Percentiles rank a stretch among this genome's conserved stretches.
These are phyloP conservation scores for Coemansia erecta DNA, from an alignment of 192 early-diverging fungal genomes.

Conservation along the genomic window DNA sequence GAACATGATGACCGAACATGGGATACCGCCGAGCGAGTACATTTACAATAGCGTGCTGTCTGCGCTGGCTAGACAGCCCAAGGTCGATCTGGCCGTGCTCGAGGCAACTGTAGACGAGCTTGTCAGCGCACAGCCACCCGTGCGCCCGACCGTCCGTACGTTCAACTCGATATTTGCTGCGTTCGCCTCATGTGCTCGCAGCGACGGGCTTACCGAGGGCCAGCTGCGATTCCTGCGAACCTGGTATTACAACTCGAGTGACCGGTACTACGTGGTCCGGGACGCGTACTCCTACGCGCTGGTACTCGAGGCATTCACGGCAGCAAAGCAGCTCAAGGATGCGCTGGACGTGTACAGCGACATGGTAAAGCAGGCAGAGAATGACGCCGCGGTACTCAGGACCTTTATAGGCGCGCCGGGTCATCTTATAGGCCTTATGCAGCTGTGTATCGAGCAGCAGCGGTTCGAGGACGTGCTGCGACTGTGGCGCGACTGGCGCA, in stretches of 20 bases:
- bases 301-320: conserved; percentile 28
- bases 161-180: conserved; percentile 43
- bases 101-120: conserved; percentile 25
- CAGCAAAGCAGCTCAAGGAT: conserved; percentile 20
- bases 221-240: conserved; percentile 30
- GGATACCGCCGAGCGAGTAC: conserved; percentile 14
- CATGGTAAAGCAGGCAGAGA: conserved; percentile 29
- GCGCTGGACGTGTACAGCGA: conserved; percentile 37
- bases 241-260: conserved; percentile 33
- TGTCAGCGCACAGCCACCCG: conserved; percentile 15
- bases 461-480: conserved; percentile 17
- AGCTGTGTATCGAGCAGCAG: conserved; percentile 19
- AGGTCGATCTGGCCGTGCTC: conserved; percentile 19
- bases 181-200: conserved; percentile 22
- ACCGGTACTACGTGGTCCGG: conserved; percentile 30
- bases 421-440: conserved; percentile 22
- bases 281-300: conserved; percentile 40
- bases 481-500: conserved; percentile 39
- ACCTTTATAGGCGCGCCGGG: conserved; percentile 15
- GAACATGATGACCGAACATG: conserved; percentile 21
- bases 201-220: background rate
- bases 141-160: conserved; percentile 35
- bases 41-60: conserved; percentile 46
- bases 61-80: conserved; percentile 23
- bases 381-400: conserved; percentile 10